A percentile compares a stretch with the other conserved stretches of the same genome.
Conservation (phyloP, 169 alveolate species). For the Plasmodium sp. region DNA sequence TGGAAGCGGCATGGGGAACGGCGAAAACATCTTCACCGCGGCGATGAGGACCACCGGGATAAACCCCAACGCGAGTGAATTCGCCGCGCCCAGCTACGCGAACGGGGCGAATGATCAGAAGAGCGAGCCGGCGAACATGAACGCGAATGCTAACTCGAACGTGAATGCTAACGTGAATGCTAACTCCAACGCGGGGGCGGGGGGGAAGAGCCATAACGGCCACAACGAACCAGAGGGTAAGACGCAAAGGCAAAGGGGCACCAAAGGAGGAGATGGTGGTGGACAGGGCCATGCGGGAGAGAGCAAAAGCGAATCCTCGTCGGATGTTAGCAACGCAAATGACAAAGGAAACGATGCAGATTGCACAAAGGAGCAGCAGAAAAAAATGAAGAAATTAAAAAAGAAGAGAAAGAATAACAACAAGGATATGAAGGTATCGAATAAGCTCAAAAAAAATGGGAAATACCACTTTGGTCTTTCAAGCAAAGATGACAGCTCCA, state of each 20-base stretch:
- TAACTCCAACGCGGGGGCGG: too few species aligned
- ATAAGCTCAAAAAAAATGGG: background rate
- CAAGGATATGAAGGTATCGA: constrained; percentile 6
- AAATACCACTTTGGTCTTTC: background rate
- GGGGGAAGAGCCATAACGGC: too few species aligned
- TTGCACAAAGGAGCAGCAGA: background rate
- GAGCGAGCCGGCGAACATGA: background rate
- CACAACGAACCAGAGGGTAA: background rate
- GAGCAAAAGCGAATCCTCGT: background rate
- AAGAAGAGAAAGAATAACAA: constrained; percentile 3
- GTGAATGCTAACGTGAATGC: too few species aligned
- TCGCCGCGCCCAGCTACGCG: background rate
- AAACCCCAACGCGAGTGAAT: background rate
- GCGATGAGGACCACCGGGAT: background rate
- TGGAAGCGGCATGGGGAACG: background rate
- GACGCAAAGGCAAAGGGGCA: background rate
- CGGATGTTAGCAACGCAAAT: background rate
- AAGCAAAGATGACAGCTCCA: background rate
- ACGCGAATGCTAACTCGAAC: too few species aligned
- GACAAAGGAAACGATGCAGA: background rate
- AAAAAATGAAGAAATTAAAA: constrained; percentile 6
- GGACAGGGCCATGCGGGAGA: background rate
- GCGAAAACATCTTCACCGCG: background rate
- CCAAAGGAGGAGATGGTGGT: background rate
- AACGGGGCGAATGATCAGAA: background rate